Conservation (phyloP, 2,329 filamentous ascomycete genomes). For the Cryphonectria naterciae region DNA sequence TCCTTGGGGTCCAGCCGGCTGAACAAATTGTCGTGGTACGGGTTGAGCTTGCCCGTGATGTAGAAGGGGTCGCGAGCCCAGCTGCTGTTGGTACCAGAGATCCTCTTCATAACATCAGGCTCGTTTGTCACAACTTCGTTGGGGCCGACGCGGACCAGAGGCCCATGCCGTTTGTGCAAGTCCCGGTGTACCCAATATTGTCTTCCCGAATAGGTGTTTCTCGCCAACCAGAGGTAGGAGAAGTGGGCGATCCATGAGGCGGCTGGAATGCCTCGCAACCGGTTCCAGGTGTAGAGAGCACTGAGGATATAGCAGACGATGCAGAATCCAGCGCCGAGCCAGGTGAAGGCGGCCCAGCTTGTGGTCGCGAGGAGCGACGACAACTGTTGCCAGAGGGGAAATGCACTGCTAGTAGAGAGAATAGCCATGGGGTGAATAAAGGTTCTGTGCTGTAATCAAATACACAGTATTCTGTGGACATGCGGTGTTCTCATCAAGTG, state of each 20-base stretch:
- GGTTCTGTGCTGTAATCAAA: neutral
- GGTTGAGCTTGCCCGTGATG: slow-evolving; percentile 17
- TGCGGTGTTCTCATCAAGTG: neutral
- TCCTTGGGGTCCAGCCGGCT: slow-evolving; percentile 24
- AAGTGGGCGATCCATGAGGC: slow-evolving; percentile 36
- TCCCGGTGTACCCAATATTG: slow-evolving; percentile 33
- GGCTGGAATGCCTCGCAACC: slow-evolving; percentile 34
- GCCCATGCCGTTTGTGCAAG: slow-evolving; percentile 34
- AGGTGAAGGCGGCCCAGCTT: neutral
- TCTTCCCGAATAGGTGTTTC: slow-evolving; percentile 31
- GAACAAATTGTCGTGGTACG: slow-evolving; percentile 21
- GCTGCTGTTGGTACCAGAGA: slow-evolving; percentile 15
- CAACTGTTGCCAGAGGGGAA: neutral
- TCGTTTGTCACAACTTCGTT: slow-evolving; percentile 33
- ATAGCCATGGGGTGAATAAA: neutral
- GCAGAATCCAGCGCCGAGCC: neutral
- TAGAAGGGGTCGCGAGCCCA: slow-evolving; percentile 14
- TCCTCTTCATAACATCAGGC: slow-evolving; percentile 30
- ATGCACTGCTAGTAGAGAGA: neutral
- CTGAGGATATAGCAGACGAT: neutral
- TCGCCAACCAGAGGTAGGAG: slow-evolving; percentile 40
- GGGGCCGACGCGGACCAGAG: slow-evolving; percentile 36
- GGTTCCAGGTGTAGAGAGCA: slow-evolving; percentile 13
- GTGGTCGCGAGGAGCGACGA: neutral
- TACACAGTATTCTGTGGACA: neutral